Base-by-base conservation (phyloP, 768 basidiomycete species). In the Kwoniella dejecticola region DNA sequence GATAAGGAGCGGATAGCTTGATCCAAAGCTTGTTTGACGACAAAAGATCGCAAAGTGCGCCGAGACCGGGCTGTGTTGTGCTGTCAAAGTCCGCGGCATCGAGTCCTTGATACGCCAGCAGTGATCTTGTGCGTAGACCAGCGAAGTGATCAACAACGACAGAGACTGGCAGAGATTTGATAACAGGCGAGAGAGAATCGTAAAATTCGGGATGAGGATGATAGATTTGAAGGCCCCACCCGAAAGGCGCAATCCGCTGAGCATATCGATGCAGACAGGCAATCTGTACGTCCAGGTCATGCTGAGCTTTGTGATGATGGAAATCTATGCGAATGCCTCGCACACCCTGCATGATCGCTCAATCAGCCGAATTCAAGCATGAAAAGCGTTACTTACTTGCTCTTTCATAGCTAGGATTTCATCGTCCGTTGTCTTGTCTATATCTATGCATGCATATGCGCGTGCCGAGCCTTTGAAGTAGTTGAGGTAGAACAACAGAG, bases 1-100 rank as follows among this genome's bases (percentile, higher is more conserved):
- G 33, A 27, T 69, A 69, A 8, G 67, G 67, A 17, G 67, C 67
- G 15, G 67, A 69, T 4, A 69, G 52, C 40, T 69, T 69, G 53
- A 69, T 60, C 52, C 60, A 69, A 12, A 68, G 49, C 24, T 66
- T 44, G 19, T 19, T 19, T 12, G 8, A 10, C 42, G 11, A 6
- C 11, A 44, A 19, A 21, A 44, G 42, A 10, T 44, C 21, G 42
- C 10, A 10, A 6, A 44, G 8, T 11, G 10, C 42, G 6, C 6
- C 6, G 6, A 44, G 21, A 12, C 42, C 42, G 6, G 42, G 42
- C 19, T 44, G 42, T 21, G 8, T 44, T n/a, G n/a, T n/a, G n/a
- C n/a, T n/a, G n/a, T n/a, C n/a, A n/a, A n/a, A n/a, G n/a, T n/a
- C n/a, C n/a, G n/a, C n/a, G n/a, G n/a, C 42, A 44, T 12, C 21